A percentile compares a stretch with the other conserved stretches of the same genome.
Evolutionary conservation across 805 yeast genomes (phyloP).

Genomic region (Candida adriatica): DNA sequence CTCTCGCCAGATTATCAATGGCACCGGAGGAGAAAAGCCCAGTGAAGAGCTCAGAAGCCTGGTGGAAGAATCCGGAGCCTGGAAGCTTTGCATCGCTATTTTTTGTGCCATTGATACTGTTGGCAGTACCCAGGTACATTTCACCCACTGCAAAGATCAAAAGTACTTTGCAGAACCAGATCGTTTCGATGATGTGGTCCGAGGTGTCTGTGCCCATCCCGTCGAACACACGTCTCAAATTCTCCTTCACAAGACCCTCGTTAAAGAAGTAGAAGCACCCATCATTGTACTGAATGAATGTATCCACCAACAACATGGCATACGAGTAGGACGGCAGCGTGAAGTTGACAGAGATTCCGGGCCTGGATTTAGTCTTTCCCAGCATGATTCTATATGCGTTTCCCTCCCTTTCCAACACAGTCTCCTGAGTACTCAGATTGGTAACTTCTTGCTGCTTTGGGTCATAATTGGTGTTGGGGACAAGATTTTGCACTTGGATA

Average conservation of each 20-base stretch:
- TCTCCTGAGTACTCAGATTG: constrained; percentile 31
- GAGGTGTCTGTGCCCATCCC: constrained; percentile 28
- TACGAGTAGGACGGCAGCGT: constrained; percentile 71
- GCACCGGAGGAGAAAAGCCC: constrained; percentile 77
- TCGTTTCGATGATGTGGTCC: constrained; percentile 61
- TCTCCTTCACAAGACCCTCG: constrained; percentile 70
- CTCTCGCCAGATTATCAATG: constrained; percentile 67
- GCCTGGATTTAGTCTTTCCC: constrained; percentile 60
- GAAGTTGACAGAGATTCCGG: constrained; percentile 63
- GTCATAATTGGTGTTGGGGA: constrained; percentile 21
- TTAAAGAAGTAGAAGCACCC: constrained; percentile 82
- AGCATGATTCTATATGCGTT: constrained; percentile 66
- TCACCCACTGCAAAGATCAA: constrained; percentile 76
- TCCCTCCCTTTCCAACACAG: constrained; percentile 67
- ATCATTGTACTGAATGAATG: constrained; percentile 72
- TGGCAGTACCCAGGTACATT: constrained; percentile 74
- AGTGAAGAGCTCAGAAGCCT: constrained; percentile 73
- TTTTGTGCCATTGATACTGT: constrained; percentile 45
- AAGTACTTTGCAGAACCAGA: constrained; percentile 73
- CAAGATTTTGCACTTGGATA: constrained; percentile 64
- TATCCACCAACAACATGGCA: constrained; percentile 68
- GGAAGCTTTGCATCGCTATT: constrained; percentile 48
- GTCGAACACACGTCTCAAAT: constrained; percentile 55
- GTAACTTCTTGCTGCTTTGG: constrained; percentile 20
- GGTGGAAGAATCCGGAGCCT: constrained; percentile 72